Evolutionary conservation across 2,329 filamentous ascomycete genomes (phyloP).

Genomic region (Moelleriella libera): DNA sequence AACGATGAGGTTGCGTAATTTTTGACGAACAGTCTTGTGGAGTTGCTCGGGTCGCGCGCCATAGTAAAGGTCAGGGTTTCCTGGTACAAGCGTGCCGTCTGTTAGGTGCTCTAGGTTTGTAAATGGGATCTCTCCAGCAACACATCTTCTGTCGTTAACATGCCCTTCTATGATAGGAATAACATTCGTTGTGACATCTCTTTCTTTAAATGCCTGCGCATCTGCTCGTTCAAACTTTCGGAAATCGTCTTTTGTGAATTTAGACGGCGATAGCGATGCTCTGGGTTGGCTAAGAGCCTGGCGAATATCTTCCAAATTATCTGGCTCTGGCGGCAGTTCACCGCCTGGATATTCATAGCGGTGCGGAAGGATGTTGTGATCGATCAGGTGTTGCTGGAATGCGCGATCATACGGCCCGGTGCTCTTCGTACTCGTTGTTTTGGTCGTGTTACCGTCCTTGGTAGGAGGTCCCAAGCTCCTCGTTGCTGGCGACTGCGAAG

Average conservation of each 20-base stretch:
- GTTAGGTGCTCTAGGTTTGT: constrained; percentile 21
- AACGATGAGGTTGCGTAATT: constrained; percentile 10
- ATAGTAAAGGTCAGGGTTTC: constrained; percentile 20
- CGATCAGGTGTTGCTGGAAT: constrained; percentile 10
- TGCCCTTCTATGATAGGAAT: constrained; percentile 9
- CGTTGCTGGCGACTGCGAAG: too few species aligned
- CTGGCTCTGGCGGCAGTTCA: constrained; percentile 4
- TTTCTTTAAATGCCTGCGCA: constrained; percentile 17
- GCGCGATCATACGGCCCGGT: constrained; percentile 8
- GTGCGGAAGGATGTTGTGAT: constrained; percentile 7
- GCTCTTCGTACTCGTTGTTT: too few species aligned
- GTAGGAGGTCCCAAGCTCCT: too few species aligned
- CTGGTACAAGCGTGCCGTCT: constrained; percentile 15
- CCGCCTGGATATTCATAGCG: constrained; percentile 7
- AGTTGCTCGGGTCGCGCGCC: constrained; percentile 16
- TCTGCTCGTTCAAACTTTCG: constrained; percentile 14
- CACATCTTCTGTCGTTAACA: neutral
- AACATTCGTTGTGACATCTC: constrained; percentile 14
- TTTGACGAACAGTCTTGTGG: constrained; percentile 9
- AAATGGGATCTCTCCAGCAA: constrained; percentile 11
- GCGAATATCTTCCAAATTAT: constrained; percentile 9
- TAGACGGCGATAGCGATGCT: constrained; percentile 20
- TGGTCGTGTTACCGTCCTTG: too few species aligned
- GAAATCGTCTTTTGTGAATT: constrained; percentile 17
- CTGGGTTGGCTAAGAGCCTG: constrained; percentile 4